A percentile compares a stretch with the other conserved stretches of the same genome.
These are phyloP conservation scores for Ochetophila trinervis DNA, from an alignment of 306 rosid species.

Conservation along the genomic window DNA sequence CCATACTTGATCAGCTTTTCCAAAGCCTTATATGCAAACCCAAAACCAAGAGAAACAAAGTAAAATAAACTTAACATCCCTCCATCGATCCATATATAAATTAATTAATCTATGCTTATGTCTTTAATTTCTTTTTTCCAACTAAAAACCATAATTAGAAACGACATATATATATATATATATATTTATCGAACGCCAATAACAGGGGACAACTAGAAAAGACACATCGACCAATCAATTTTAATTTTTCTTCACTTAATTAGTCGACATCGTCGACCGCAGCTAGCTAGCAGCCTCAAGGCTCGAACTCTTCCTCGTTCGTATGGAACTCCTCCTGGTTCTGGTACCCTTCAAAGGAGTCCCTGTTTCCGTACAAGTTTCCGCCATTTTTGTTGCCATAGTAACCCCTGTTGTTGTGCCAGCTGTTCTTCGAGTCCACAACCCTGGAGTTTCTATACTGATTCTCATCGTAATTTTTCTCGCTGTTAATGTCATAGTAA, in stretches of 20 bases:
- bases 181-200: slow-evolving; percentile 14
- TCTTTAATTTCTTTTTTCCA: slow-evolving; percentile 16
- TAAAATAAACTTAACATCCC: neutral
- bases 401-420: slow-evolving; percentile 45
- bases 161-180: too few relatives aligned
- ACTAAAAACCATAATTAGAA: slow-evolving; percentile 37
- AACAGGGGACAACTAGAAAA: neutral
- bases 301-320: slow-evolving; percentile 45
- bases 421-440: slow-evolving; percentile 24
- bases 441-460: slow-evolving; percentile 37
- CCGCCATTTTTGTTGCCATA: slow-evolving; percentile 43
- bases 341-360: slow-evolving; percentile 57
- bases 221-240: neutral
- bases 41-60: slow-evolving; percentile 21
- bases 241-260: too few relatives aligned
- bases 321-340: slow-evolving; percentile 53
- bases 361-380: slow-evolving; percentile 24
- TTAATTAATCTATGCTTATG: slow-evolving; percentile 11
- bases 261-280: too few relatives aligned
- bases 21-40: slow-evolving; percentile 20
- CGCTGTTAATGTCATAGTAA: slow-evolving; percentile 32
- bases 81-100: too few relatives aligned
- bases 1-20: slow-evolving; percentile 20
- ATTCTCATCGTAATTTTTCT: slow-evolving; percentile 39
- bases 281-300: slow-evolving; percentile 27